Conservation (phyloP, 148 eudicot genomes). For the Talinum fruticosum region DNA sequence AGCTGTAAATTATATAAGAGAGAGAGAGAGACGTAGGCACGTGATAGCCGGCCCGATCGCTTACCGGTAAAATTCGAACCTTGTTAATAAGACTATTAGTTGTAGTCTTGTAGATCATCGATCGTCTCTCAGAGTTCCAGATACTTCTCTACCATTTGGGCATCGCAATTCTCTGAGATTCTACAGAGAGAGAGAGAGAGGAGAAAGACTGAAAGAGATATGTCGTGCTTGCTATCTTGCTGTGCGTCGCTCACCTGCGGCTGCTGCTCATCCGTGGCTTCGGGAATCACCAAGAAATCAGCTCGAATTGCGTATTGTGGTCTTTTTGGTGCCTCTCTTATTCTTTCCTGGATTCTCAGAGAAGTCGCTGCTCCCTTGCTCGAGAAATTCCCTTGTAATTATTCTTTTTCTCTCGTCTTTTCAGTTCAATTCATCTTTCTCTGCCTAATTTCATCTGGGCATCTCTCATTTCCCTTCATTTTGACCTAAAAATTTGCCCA, state of each 20-base stretch:
- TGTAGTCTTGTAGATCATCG: background rate
- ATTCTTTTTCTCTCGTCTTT: background rate
- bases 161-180: background rate
- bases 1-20: background rate
- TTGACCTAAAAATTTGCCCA: background rate
- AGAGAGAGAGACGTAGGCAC: background rate
- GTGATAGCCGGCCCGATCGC: background rate
- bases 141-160: background rate
- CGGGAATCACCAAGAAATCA: constrained; percentile 71
- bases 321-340: constrained; percentile 74
- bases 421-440: background rate
- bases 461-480: background rate
- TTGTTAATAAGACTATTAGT: background rate
- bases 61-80: background rate
- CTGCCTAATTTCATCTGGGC: constrained; percentile 5
- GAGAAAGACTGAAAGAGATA: constrained; percentile 24
- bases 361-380: constrained; percentile 79
- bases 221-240: constrained; percentile 75
- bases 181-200: background rate
- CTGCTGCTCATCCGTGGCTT: constrained; percentile 80
- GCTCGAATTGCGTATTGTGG: constrained; percentile 88
- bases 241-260: constrained; percentile 87
- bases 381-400: constrained; percentile 65
- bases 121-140: constrained; percentile 16
- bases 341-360: constrained; percentile 84